These are phyloP conservation scores for Remersonia thermophila DNA, from an alignment of 2,329 filamentous ascomycete species.

Conservation along the genomic window DNA sequence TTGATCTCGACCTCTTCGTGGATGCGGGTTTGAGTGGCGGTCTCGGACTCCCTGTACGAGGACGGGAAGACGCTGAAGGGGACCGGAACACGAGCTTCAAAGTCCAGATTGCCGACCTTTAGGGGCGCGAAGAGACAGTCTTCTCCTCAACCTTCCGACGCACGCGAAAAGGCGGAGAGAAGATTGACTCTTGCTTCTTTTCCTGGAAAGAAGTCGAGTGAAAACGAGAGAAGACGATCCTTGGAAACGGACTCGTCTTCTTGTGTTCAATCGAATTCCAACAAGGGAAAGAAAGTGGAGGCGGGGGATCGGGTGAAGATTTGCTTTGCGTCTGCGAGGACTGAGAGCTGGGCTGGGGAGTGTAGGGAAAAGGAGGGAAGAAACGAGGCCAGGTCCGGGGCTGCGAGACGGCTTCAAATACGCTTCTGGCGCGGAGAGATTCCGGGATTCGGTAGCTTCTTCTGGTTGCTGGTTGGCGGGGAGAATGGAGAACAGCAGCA, in stretches of 20 bases:
- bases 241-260: slow-evolving; percentile 21
- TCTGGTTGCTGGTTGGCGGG: slow-evolving; percentile 12
- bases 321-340: slow-evolving; percentile 19
- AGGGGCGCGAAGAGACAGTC: slow-evolving; percentile 30
- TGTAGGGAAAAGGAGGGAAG: slow-evolving; percentile 11
- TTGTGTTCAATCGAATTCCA: slow-evolving; percentile 21
- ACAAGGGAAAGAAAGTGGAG: slow-evolving; percentile 9
- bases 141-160: slow-evolving; percentile 33
- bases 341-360: slow-evolving; percentile 4
- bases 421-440: slow-evolving; percentile 13
- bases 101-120: slow-evolving; percentile 97
- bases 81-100: slow-evolving; percentile 98
- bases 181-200: slow-evolving; percentile 34
- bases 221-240: slow-evolving; percentile 30
- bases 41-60: slow-evolving; percentile 24
- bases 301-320: slow-evolving; percentile 16
- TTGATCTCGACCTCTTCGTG: slow-evolving; percentile 86
- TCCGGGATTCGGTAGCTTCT: slow-evolving; percentile 4
- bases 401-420: slow-evolving; percentile 20
- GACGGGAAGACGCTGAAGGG: slow-evolving; percentile 76
- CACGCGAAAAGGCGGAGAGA: slow-evolving; percentile 51
- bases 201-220: slow-evolving; percentile 35
- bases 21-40: slow-evolving; percentile 42
- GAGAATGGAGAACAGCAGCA: slow-evolving; percentile 4
- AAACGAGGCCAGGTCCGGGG: slow-evolving; percentile 12